Base-by-base conservation (phyloP, 1,139 yeast species). In the Yamadazyma friedrichii region DNA sequence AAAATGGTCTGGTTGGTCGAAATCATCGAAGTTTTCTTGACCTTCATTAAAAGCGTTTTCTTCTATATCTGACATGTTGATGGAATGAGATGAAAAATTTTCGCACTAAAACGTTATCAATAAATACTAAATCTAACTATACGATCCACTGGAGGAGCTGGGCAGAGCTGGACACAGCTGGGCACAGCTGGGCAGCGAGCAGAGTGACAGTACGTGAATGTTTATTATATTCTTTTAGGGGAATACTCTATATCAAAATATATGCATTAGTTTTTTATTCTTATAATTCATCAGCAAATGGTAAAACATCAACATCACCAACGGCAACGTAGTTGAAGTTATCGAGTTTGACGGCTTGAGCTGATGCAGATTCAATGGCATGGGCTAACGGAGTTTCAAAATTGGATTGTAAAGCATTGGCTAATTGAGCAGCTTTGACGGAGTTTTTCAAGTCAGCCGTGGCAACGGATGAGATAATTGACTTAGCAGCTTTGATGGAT, bases 281-380 rank as follows among this genome's bases (percentile, higher is more conserved):
- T 31, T 80, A 88, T 68, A 93, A 84, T 73, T 93, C 97, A 65
- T 85, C 89, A 60, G 86, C 84, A 69, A 76, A 87, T 60, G 98
- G 98, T 68, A 93, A 81, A 54, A 80, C 82, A 63, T 84, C 84
- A 50, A 86, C 82, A 66, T 89, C 84, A 70, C 99, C 99, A 52
- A 88, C 84, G 51, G 94, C 96, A 52, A 85, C 95, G 60, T 85
- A 84, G 73, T 85, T 89, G 73, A 84, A 82, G 57, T 81, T 81
- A 51, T 78, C 78, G 53, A 82, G 61, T 56, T 82, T 74, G 57
- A 76, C 70, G 38, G 76, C 65, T 48, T 70, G 65, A 52, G 73
- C 67, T 46, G 76, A 73, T 39, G 71, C 60, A 35, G 63, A 59
- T 32, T 61, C 59, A 48, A 73, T 65, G 62, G 77, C 70, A 57